Conservation (phyloP, 1,284 basidiomycete genomes). For the Flammula alnicola region DNA sequence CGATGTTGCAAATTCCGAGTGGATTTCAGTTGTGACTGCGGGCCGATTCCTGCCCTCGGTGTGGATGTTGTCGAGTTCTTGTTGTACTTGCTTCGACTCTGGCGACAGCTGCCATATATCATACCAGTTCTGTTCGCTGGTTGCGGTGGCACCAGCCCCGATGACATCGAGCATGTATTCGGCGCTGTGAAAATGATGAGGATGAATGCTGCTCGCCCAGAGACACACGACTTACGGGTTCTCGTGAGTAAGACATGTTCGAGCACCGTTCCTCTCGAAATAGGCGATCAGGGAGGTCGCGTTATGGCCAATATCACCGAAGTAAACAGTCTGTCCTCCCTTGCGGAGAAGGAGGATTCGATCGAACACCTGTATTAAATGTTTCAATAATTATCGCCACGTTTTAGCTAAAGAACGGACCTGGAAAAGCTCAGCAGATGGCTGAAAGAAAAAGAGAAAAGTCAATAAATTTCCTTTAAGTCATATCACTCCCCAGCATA, state of each 20-base stretch:
- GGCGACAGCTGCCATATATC: constrained; percentile 45
- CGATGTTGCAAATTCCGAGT: constrained; percentile 55
- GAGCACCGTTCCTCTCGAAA: constrained; percentile 64
- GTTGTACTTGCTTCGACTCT: constrained; percentile 35
- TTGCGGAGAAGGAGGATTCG: constrained; percentile 57
- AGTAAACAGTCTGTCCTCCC: constrained; percentile 73
- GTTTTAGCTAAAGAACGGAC: too few species aligned
- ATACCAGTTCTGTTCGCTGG: constrained; percentile 47
- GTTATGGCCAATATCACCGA: constrained; percentile 69
- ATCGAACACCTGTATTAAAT: too few species aligned
- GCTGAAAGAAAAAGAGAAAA: constrained; percentile 41
- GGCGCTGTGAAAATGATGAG: constrained; percentile 41
- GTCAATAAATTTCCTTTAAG: not conserved
- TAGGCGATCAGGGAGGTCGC: constrained; percentile 59
- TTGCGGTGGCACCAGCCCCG: constrained; percentile 62
- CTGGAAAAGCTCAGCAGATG: constrained; percentile 74
- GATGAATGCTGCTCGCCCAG: not conserved
- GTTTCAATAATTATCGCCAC: too few species aligned
- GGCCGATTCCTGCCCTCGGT: constrained; percentile 39
- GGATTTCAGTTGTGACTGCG: constrained; percentile 33
- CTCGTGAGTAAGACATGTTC: constrained; percentile 44
- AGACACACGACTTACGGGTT: constrained; percentile 45
- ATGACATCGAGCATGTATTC: too few species aligned
- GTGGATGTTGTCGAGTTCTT: constrained; percentile 45
- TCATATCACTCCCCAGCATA: constrained; percentile 5